Evolutionary conservation across 768 basidiomycete species (phyloP), one percentile per base, ranked within the genome.

Genomic region (Phanerodontia chrysosporium): DNA sequence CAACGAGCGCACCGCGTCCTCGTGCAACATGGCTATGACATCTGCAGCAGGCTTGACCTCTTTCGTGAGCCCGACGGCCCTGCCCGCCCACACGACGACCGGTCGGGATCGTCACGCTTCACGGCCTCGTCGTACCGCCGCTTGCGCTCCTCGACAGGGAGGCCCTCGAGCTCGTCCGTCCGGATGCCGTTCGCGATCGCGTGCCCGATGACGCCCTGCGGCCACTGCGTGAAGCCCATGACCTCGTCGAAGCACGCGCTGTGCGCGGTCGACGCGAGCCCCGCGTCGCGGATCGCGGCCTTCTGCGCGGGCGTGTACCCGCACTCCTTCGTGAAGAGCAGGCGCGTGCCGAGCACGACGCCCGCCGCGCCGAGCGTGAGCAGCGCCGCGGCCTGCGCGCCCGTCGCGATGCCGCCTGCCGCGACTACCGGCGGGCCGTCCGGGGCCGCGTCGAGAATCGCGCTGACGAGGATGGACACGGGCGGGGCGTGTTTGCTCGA

Each of bases 341-440:
- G 90, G 7, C 89, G 86, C 0, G 92, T 93, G 54, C 92, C 92
- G 22, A 86, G 66, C 29, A 86, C 86, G 10, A 73, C 85, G 2
- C 87, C 92, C 24, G 83, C 74, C 2, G 84, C 87, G 14, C 90
- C 90, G 32, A 88, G 77, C 5, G 80, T 71, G 56, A 95, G 80
- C 45, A 86, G 68, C 3, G 85, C 76, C 32, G 88, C 86, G 49
- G 90, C 67, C 57, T 92, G 87, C 0, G 75, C 67, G 18, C 90
- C 89, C 27, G 76, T 82, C 2, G 79, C 76, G 55, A 94, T 64
- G 0, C 91, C 92, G 29, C 92, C 92, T 2, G 92, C 90, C 16
- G 84, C 90, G 29, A 93, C 71, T 55, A 93, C 64, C 3, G 81
- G 81, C 0, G 83, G 82, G 3, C 76, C 73, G 35, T 70, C 70